Percentiles rank a stretch among this genome's conserved stretches.
Conservation (phyloP, 176 grass and related monocot species). For the Pontederia paniculata region DNA sequence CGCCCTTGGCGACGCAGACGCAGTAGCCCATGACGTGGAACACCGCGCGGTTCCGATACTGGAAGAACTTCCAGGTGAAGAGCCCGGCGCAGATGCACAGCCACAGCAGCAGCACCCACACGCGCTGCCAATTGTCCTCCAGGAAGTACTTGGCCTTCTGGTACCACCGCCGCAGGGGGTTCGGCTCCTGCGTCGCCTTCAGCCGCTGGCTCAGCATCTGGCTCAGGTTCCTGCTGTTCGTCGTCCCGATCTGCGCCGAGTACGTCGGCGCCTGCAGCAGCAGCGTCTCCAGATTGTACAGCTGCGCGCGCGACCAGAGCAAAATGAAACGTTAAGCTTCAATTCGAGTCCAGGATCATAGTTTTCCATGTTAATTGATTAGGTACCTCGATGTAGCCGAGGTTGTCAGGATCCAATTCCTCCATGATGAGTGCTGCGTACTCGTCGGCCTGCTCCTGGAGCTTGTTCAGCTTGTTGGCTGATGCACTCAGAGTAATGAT, state of each 20-base stretch:
- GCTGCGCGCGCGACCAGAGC: neutral
- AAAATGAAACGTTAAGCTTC: neutral
- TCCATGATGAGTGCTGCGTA: constrained; percentile 43
- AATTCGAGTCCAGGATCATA: neutral
- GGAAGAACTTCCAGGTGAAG: constrained; percentile 79
- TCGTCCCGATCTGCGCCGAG: constrained; percentile 52
- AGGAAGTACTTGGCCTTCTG: constrained; percentile 50
- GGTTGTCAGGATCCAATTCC: constrained; percentile 36
- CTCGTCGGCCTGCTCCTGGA: constrained; percentile 38
- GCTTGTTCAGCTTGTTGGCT: constrained; percentile 35
- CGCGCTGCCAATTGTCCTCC: constrained; percentile 85
- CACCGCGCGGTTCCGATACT: constrained; percentile 54
- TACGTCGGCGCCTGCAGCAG: constrained; percentile 7
- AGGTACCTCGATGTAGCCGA: constrained; percentile 41
- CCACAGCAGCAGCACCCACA: constrained; percentile 79
- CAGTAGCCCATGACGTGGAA: constrained; percentile 93
- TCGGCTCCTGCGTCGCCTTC: constrained; percentile 61
- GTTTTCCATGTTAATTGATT: neutral
- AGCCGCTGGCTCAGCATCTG: constrained; percentile 92
- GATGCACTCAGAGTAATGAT: constrained; percentile 40
- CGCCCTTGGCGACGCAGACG: constrained; percentile 93
- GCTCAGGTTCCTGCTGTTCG: constrained; percentile 69
- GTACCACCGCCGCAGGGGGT: constrained; percentile 57
- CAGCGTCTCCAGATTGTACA: constrained; percentile 21
- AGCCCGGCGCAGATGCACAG: constrained; percentile 42